Percentiles rank a stretch among this genome's conserved stretches.
Evolutionary conservation across 2,329 filamentous ascomycete genomes (phyloP).

Genomic region (Macroventuria anomochaeta): DNA sequence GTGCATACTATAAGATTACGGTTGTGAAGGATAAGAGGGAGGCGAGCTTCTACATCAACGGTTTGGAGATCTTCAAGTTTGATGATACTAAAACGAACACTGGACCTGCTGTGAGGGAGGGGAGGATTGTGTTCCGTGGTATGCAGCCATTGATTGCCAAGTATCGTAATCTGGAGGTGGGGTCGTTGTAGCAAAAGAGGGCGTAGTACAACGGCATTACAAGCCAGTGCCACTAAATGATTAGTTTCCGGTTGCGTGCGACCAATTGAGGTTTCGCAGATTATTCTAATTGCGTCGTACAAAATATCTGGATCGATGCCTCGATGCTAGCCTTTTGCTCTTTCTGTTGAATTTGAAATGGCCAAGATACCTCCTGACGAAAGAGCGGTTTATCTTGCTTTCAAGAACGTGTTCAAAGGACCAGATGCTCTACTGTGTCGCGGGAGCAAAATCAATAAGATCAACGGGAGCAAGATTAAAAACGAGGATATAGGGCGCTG

Average conservation of each 20-base stretch:
- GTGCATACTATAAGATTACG: constrained; percentile 41
- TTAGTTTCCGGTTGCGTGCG: neutral
- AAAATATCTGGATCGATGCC: too few relatives aligned
- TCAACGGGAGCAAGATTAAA: neutral
- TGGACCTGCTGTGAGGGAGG: constrained; percentile 32
- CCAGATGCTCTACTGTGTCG: neutral
- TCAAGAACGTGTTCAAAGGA: neutral
- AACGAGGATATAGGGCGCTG: neutral
- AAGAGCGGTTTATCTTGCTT: neutral
- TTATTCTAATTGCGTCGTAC: too few relatives aligned
- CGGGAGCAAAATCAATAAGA: too few relatives aligned
- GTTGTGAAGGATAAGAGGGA: constrained; percentile 41
- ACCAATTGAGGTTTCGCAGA: too few relatives aligned
- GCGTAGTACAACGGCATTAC: neutral
- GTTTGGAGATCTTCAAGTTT: constrained; percentile 35
- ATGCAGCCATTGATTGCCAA: constrained; percentile 41
- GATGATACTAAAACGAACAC: constrained; percentile 37
- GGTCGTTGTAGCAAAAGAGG: constrained; percentile 28
- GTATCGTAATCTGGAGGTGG: constrained; percentile 43
- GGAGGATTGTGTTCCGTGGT: constrained; percentile 41
- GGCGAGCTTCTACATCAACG: constrained; percentile 40
- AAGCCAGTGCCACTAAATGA: too few relatives aligned
- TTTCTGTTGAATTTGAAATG: neutral
- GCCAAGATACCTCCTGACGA: neutral
- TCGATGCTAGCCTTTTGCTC: too few relatives aligned